phyloP scores from a whole-genome alignment of 1,284 basidiomycete species.

The Austropuccinia psidii region DNA sequence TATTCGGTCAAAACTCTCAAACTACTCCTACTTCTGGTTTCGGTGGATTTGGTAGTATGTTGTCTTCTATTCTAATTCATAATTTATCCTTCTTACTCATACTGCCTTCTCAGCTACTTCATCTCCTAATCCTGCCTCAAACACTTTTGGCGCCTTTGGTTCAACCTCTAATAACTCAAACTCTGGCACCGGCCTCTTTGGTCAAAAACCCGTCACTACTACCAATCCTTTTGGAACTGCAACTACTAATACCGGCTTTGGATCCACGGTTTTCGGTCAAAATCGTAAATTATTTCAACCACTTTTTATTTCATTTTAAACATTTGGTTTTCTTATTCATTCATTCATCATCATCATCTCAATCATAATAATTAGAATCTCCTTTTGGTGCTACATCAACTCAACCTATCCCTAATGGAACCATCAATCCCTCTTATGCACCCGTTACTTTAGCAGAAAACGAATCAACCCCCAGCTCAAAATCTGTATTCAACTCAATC shows the following conservation, averaged over 20 bases:
- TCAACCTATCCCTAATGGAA: constrained; percentile 9
- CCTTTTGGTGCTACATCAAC: constrained; percentile 21
- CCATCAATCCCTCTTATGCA: constrained; percentile 28
- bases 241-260: constrained; percentile 14
- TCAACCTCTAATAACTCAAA: constrained; percentile 4
- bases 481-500: constrained; percentile 34
- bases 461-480: constrained; percentile 32
- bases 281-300: background rate
- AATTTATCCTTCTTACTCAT: background rate
- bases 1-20: constrained; percentile 31
- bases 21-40: constrained; percentile 23
- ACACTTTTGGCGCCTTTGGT: constrained; percentile 29
- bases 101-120: background rate
- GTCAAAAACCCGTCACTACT: constrained; percentile 17
- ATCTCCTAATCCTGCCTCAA: constrained; percentile 9
- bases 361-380: background rate
- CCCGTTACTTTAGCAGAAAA: constrained; percentile 31
- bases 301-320: background rate
- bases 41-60: constrained; percentile 31
- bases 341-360: background rate
- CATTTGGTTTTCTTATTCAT: background rate
- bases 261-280: constrained; percentile 25
- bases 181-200: constrained; percentile 20
- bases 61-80: background rate
- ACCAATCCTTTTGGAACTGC: constrained; percentile 17